phyloP scores from a whole-genome alignment of 78 protist genomes.

The Neovahlkampfia damariscottae region DNA sequence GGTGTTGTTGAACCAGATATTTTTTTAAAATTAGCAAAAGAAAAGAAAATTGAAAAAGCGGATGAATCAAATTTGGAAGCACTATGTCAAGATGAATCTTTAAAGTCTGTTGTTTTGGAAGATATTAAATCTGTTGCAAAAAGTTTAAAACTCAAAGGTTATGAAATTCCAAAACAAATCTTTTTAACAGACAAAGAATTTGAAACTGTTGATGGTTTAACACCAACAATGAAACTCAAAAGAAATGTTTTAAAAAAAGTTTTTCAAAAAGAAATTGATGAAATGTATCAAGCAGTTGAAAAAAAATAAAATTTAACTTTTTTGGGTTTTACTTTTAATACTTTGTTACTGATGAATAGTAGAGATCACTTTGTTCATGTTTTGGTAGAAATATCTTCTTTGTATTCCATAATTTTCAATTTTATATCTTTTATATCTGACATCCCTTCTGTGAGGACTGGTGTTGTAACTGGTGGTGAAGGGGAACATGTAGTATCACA shows the following conservation, averaged over 20 bases:
- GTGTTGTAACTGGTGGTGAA: no score
- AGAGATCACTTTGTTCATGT: no score
- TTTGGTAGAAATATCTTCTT: no score
- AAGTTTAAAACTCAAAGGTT: neutral
- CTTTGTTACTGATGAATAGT: no score
- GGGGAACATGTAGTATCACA: no score
- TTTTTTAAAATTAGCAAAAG: neutral
- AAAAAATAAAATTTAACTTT: no score
- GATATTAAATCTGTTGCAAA: neutral
- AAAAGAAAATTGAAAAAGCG: neutral
- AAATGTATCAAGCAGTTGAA: neutral
- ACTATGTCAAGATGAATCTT: neutral
- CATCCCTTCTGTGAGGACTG: no score
- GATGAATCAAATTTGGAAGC: neutral
- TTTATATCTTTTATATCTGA: no score
- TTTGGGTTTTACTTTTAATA: no score
- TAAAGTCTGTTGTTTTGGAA: neutral
- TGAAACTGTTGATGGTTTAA: neutral
- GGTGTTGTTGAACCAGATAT: neutral
- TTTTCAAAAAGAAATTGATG: neutral
- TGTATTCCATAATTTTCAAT: no score
- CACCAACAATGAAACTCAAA: constrained; percentile 9
- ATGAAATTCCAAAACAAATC: neutral
- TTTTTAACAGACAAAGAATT: neutral
- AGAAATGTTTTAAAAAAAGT: neutral